Base-by-base conservation (phyloP, 495 filamentous ascomycete species). In the Ascobolus immersus region DNA sequence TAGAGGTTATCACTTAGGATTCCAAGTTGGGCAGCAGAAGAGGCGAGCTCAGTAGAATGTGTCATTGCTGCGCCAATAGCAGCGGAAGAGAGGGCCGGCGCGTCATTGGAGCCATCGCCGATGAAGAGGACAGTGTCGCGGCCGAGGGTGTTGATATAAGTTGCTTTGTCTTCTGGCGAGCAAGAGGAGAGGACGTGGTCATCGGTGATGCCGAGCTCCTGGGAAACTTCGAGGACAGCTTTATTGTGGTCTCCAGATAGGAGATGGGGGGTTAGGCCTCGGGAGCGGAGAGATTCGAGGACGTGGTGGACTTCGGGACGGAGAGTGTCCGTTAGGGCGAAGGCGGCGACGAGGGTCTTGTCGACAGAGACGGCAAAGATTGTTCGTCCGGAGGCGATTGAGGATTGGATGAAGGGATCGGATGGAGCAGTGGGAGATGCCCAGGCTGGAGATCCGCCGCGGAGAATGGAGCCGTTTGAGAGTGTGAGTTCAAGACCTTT, bases 71-170 rank as follows among this genome's bases (percentile, higher is more conserved):
- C 51, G 31, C 77, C 77, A 38, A 86, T 65, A 17, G 64, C 65
- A n/a, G 77, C 73, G 42, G 66, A 61, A 2, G 71, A 64, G 4
- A 86, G 59, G 2, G 77, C 76, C 9, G 70, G 56, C 0, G 77
- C 73, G 46, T 82, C 77, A 50, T 86, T 86, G 3, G 73, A 77
- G 5, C 77, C 77, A 43, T 86, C 77, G 27, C 77, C 77, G 41
- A 62, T 60, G 51, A 84, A 81, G 12, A 81, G 39, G 14, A 78
- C 59, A 3, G 59, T 31, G 20, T 37, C 8, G 34, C 37, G 30
- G n/a, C n/a, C n/a, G n/a, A 15, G 43, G 37, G 19, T 51, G 31
- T 67, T 49, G 32, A 78, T 54, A 47, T 76, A 76, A 1, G 39
- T 46, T 40, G 68, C 52, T 50, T 80, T 79, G 44, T 77, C 66